Conservation (phyloP, 768 basidiomycete genomes). For the Termitomyces sp. region DNA sequence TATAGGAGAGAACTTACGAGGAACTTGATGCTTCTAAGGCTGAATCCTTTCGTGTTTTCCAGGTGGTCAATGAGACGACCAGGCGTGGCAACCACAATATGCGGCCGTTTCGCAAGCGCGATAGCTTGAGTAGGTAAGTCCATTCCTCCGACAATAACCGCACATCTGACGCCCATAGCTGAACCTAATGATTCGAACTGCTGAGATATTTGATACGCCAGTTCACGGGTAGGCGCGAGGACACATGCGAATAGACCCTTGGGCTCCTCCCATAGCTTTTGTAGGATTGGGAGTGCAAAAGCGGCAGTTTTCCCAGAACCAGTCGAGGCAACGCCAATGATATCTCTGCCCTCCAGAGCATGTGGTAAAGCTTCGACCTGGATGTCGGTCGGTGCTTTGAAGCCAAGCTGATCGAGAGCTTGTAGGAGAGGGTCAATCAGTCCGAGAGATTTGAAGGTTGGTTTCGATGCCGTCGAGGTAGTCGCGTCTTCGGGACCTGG, state of each 20-base stretch:
- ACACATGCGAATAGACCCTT: slow-evolving; percentile 90
- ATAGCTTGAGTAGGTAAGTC: slow-evolving; percentile 89
- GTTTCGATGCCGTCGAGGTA: slow-evolving; percentile 23
- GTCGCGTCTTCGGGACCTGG: slow-evolving; percentile 59
- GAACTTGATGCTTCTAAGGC: slow-evolving; percentile 78
- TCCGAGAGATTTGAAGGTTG: slow-evolving; percentile 79
- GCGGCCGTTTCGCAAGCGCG: slow-evolving; percentile 88
- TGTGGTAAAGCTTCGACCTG: slow-evolving; percentile 81
- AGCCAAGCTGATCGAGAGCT: slow-evolving; percentile 76
- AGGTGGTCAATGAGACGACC: slow-evolving; percentile 91
- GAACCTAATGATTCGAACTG: slow-evolving; percentile 91
- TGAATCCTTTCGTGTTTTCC: slow-evolving; percentile 97
- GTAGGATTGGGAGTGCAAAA: slow-evolving; percentile 92
- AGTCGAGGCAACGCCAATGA: slow-evolving; percentile 97
- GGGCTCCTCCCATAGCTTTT: slow-evolving; percentile 95
- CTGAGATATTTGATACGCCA: slow-evolving; percentile 97
- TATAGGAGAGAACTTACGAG: slow-evolving; percentile 46
- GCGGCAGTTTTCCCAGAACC: slow-evolving; percentile 98
- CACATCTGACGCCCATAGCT: slow-evolving; percentile 87
- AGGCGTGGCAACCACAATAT: slow-evolving; percentile 93
- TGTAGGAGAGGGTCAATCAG: slow-evolving; percentile 86
- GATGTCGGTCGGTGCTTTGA: slow-evolving; percentile 85
- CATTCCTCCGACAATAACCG: slow-evolving; percentile 93
- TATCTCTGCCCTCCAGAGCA: slow-evolving; percentile 88
- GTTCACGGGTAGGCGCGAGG: slow-evolving; percentile 94